These are phyloP conservation scores for Rheum nobile DNA, from an alignment of 148 eudicot species.

Conservation along the genomic window DNA sequence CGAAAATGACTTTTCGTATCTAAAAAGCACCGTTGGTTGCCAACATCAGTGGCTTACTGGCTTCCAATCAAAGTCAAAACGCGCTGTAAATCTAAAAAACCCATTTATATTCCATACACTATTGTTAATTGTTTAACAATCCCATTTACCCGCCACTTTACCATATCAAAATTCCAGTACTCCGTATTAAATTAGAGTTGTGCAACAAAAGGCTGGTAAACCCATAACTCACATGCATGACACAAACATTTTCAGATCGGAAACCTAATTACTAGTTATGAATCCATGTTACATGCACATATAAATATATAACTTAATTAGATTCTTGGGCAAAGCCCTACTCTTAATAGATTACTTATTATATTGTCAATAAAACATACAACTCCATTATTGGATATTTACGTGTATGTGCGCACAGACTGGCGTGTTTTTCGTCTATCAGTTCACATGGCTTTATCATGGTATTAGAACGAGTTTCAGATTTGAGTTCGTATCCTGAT, in stretches of 20 bases:
- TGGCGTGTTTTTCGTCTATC: too few relatives aligned
- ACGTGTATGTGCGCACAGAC: too few relatives aligned
- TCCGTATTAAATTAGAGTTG: background rate
- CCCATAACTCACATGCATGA: background rate
- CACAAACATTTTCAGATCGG: background rate
- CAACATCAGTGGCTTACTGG: background rate
- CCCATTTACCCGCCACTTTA: background rate
- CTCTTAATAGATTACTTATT: too few relatives aligned
- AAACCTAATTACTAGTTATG: background rate
- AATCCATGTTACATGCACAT: too few relatives aligned
- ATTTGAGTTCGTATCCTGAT: too few relatives aligned
- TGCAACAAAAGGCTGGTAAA: background rate
- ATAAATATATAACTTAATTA: too few relatives aligned
- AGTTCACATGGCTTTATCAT: too few relatives aligned
- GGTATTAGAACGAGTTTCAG: too few relatives aligned
- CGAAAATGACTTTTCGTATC: background rate
- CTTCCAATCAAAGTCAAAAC: conserved; percentile 7
- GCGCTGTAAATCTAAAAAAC: background rate
- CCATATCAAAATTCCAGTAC: background rate
- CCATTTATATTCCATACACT: background rate
- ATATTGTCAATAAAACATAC: too few relatives aligned
- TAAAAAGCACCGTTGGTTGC: background rate
- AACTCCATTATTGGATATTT: too few relatives aligned
- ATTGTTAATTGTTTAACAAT: background rate
- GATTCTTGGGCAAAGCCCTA: too few relatives aligned